A percentile compares a stretch with the other conserved stretches of the same genome.
Evolutionary conservation across 805 yeast species (phyloP).

Genomic region (Kodamaea hsintzibuensis): DNA sequence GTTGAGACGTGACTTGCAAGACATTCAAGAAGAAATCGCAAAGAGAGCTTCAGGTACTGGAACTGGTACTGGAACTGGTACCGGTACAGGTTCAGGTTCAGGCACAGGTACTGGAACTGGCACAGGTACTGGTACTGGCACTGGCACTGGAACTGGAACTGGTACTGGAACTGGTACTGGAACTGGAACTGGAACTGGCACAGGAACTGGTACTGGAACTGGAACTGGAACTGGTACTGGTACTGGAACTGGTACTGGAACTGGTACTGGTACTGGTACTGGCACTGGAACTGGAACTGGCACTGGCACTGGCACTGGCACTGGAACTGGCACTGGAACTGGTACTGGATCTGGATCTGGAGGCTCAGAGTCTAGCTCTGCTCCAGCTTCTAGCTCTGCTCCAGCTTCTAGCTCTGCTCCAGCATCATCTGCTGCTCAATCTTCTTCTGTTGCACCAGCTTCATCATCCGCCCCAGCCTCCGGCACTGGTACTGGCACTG

Average conservation of each 20-base stretch:
- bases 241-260: neutral
- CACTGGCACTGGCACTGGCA: neutral
- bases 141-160: neutral
- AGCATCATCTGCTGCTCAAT: too few species aligned
- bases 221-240: neutral
- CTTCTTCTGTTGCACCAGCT: too few species aligned
- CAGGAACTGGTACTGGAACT: neutral
- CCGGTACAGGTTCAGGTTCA: neutral
- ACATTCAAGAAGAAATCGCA: neutral
- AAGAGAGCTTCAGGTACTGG: neutral
- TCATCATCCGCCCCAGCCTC: too few species aligned
- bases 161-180: neutral
- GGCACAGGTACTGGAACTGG: neutral
- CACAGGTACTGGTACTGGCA: neutral
- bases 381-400: too few species aligned
- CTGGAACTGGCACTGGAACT: neutral
- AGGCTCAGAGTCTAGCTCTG: too few species aligned
- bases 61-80: neutral
- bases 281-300: neutral
- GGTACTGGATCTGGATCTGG: neutral
- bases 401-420: too few species aligned
- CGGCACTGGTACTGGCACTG: too few species aligned
- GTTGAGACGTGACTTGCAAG: neutral
- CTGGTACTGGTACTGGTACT: neutral
- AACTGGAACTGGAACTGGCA: neutral